phyloP scores from a whole-genome alignment of 441 rosid species.

The Viola pubescens region DNA sequence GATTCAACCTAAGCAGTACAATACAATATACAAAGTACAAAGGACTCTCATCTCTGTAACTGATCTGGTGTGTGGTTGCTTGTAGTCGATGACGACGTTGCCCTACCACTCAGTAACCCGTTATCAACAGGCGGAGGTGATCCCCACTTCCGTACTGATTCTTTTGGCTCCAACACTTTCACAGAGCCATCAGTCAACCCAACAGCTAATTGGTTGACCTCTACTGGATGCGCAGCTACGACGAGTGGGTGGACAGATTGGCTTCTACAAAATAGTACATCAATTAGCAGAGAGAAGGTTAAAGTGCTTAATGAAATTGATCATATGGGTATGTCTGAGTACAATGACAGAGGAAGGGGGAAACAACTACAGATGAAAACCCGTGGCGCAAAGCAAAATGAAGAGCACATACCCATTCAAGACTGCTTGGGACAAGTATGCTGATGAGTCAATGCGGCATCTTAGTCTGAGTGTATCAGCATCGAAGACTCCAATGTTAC shows the following conservation, averaged over 20 bases:
- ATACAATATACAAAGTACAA: conserved; percentile 7
- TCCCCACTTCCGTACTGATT: conserved; percentile 81
- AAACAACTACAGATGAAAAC: not conserved
- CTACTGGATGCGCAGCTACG: conserved; percentile 75
- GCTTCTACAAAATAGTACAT: conserved; percentile 32
- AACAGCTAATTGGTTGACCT: conserved; percentile 66
- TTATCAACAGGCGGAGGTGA: conserved; percentile 46
- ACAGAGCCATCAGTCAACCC: conserved; percentile 75
- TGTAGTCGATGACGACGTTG: conserved; percentile 63
- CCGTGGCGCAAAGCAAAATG: not conserved
- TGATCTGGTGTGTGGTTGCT: conserved; percentile 76
- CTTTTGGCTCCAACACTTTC: conserved; percentile 72
- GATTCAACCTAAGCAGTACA: conserved; percentile 8
- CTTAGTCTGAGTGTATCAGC: conserved; percentile 60
- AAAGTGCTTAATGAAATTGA: too few species aligned
- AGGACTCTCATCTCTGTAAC: conserved; percentile 42
- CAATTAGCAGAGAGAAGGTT: not conserved
- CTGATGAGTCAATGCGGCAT: conserved; percentile 70
- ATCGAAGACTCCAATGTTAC: conserved; percentile 72
- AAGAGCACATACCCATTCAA: conserved; percentile 43
- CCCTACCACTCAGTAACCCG: conserved; percentile 43
- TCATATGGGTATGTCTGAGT: not conserved
- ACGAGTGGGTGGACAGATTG: conserved; percentile 61
- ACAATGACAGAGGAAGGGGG: not conserved
- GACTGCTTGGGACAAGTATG: conserved; percentile 47